Conservation (phyloP, 805 yeast species). For the Candida boleticola region DNA sequence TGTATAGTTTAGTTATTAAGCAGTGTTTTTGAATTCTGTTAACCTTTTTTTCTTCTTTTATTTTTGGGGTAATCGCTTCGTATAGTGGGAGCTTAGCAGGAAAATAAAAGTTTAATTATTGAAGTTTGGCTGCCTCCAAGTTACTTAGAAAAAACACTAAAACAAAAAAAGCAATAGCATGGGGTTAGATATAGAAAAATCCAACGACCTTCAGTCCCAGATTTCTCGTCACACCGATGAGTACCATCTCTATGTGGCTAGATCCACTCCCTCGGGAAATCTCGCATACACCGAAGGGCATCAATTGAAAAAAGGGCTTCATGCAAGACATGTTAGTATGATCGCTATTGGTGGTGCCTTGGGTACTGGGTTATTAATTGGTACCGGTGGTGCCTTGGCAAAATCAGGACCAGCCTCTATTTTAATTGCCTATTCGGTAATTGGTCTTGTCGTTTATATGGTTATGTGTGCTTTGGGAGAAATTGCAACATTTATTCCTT, state of each 20-base stretch:
- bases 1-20: too few relatives aligned
- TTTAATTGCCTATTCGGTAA: constrained; percentile 62
- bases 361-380: constrained; percentile 78
- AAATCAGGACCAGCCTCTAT: constrained; percentile 69
- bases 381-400: constrained; percentile 70
- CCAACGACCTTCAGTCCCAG: constrained; percentile 26
- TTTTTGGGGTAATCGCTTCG: too few relatives aligned
- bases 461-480: constrained; percentile 72
- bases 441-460: constrained; percentile 69
- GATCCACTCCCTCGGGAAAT: constrained; percentile 39
- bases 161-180: neutral
- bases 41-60: too few relatives aligned
- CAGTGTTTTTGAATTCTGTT: too few relatives aligned
- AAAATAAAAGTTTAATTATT: neutral
- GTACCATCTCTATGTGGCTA: constrained; percentile 44
- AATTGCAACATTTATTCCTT: constrained; percentile 64
- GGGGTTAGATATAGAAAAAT: constrained; percentile 2
- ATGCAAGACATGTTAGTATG: constrained; percentile 65
- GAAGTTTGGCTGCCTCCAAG: neutral
- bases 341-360: constrained; percentile 82
- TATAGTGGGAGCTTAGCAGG: neutral
- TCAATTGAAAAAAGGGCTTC: constrained; percentile 41
- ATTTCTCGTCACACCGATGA: constrained; percentile 46
- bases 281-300: constrained; percentile 41
- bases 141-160: neutral